A percentile compares a stretch with the other conserved stretches of the same genome.
These are phyloP conservation scores for Penicillium thymicola DNA, from an alignment of 2,329 filamentous ascomycete genomes.

Conservation along the genomic window DNA sequence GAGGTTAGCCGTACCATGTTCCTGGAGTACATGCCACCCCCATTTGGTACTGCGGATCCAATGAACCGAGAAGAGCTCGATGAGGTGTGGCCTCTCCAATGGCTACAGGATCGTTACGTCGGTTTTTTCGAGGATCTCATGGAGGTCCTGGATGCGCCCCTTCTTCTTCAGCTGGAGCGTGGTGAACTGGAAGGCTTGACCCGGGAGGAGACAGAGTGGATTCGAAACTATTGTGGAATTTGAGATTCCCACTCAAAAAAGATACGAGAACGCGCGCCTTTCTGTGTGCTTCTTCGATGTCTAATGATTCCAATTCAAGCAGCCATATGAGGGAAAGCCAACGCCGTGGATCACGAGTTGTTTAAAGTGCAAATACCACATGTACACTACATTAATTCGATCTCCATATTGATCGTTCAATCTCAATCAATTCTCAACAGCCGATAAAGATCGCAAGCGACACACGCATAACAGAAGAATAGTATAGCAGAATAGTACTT, in stretches of 20 bases:
- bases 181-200: constrained; percentile 43
- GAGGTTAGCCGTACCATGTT: constrained; percentile 21
- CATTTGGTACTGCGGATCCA: constrained; percentile 2
- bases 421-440: background rate
- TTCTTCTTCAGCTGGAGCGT: constrained; percentile 52
- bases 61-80: constrained; percentile 26
- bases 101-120: constrained; percentile 26
- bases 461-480: background rate
- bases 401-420: background rate
- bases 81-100: constrained; percentile 27
- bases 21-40: constrained; percentile 21
- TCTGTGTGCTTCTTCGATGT: background rate
- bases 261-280: background rate
- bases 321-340: background rate
- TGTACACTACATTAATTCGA: background rate
- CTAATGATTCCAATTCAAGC: background rate
- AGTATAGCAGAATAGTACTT: background rate
- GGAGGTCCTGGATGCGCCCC: constrained; percentile 43
- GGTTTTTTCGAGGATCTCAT: constrained; percentile 46
- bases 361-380: background rate
- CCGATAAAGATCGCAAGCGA: background rate
- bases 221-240: background rate
- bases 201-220: constrained; percentile 33
- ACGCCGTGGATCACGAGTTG: background rate
- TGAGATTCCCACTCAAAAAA: background rate